These are phyloP conservation scores for Lactarius quietus DNA, from an alignment of 768 basidiomycete genomes.

Conservation along the genomic window DNA sequence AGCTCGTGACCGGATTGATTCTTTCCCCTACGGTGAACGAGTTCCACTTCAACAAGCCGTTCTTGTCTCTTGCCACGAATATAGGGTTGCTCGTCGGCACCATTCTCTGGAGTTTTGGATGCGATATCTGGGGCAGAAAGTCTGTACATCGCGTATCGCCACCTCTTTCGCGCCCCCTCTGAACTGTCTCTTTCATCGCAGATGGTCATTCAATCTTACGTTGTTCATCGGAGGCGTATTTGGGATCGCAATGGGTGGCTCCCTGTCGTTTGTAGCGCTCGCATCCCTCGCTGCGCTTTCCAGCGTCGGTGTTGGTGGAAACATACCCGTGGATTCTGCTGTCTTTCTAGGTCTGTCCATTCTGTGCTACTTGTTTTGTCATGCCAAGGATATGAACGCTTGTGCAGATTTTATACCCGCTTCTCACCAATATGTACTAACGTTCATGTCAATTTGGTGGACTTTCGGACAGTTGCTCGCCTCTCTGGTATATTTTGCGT, in stretches of 20 bases:
- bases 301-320: slow-evolving; percentile 53
- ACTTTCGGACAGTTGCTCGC: slow-evolving; percentile 51
- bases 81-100: slow-evolving; percentile 51
- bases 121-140: slow-evolving; percentile 51
- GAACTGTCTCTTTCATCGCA: slow-evolving; percentile 18
- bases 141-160: slow-evolving; percentile 25
- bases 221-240: slow-evolving; percentile 52
- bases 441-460: slow-evolving; percentile 58
- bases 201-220: slow-evolving; percentile 54
- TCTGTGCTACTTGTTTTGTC: not conserved
- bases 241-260: slow-evolving; percentile 47
- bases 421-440: slow-evolving; percentile 56
- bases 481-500: slow-evolving; percentile 38
- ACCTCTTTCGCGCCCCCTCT: too few relatives aligned
- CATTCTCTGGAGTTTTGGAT: slow-evolving; percentile 46
- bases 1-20: slow-evolving; percentile 45
- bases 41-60: slow-evolving; percentile 45
- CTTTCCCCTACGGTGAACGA: slow-evolving; percentile 47
- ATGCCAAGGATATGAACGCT: not conserved
- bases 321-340: slow-evolving; percentile 53
- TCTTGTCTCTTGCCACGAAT: slow-evolving; percentile 49
- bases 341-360: slow-evolving; percentile 44
- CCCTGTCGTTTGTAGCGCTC: slow-evolving; percentile 46
- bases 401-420: slow-evolving; percentile 47
- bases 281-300: slow-evolving; percentile 45